Base-by-base conservation (phyloP, 1,139 yeast genomes). In the Torulaspora pretoriensis region DNA sequence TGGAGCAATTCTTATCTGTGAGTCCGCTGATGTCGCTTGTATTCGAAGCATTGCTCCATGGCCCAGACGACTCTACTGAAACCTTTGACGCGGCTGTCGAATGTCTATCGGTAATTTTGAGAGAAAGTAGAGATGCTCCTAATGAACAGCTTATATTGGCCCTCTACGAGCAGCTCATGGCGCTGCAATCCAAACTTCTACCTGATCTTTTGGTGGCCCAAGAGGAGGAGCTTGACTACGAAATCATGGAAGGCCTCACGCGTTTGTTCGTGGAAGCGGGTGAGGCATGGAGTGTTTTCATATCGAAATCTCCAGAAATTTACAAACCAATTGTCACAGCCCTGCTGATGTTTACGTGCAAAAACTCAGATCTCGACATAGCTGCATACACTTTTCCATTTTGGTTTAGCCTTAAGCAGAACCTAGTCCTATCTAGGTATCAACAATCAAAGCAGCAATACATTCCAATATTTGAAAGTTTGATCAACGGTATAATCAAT, bases 311-410 rank as follows among this genome's bases (percentile, higher is more conserved):
- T 47, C 95, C 97, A 0, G 68, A 68, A 39, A 77, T 75, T 46
- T 92, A 88, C 68, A 74, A 78, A 51, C 83, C 86, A 2, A 69
- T 92, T 56, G 94, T 89, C n/a, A 81, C 79, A 49, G 80, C 86
- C 8, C 68, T 90, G 28, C 72, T 88, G 30, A 49, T 56, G 41
- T 48, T 64, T 13, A 56, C 68, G 3, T 59, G 61, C 48, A 61
- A 59, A 37, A 61, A 60, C 45, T 37, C 80, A 39, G 97, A 90
- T 64, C 74, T 92, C 60, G 97, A 90, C 60, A 80, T 89, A 46
- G 94, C 88, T 30, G 83, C 85, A 61, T 89, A 86, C 64, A 87
- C 97, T 0, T 94, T 92, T 67, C 81, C 86, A 56, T 92, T 92
- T 65, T 90, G 98, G 96, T 88, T 83, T 61, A 73, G 78, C 54